These are phyloP conservation scores for Stephanodiscus minutulus DNA, from an alignment of 108 stramenopile species.

Conservation along the genomic window DNA sequence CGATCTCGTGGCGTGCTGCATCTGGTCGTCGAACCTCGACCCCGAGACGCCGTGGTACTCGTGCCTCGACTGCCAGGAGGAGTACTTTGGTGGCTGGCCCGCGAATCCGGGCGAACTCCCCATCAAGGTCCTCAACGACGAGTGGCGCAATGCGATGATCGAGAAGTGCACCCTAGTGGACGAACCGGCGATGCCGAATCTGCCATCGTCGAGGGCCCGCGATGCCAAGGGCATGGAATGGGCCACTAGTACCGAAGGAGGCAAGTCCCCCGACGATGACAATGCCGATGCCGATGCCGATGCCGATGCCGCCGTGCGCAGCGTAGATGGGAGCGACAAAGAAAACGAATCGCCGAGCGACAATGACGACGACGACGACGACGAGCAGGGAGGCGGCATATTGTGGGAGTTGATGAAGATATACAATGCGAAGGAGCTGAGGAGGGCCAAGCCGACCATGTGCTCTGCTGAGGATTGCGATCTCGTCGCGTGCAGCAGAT, in stretches of 20 bases:
- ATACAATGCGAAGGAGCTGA: conserved; percentile 45
- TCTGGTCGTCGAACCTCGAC: conserved; percentile 53
- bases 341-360: background rate
- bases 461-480: conserved; percentile 41
- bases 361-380: conserved; percentile 4
- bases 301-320: conserved; percentile 3
- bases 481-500: conserved; percentile 49
- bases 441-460: conserved; percentile 25
- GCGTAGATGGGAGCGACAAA: background rate
- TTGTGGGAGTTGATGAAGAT: conserved; percentile 51
- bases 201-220: conserved; percentile 8
- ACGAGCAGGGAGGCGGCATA: conserved; percentile 36
- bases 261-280: conserved; percentile 14
- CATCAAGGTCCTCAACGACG: conserved; percentile 18
- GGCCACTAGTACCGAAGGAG: background rate
- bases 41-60: conserved; percentile 64
- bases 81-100: conserved; percentile 57
- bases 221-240: background rate
- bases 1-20: conserved; percentile 34
- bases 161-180: conserved; percentile 16
- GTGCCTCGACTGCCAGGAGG: conserved; percentile 60
- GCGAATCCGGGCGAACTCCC: conserved; percentile 16
- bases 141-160: conserved; percentile 1
- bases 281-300: conserved; percentile 5
- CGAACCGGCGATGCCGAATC: conserved; percentile 18